phyloP scores from a whole-genome alignment of 148 eudicot genomes.

The Cornus kousa region DNA sequence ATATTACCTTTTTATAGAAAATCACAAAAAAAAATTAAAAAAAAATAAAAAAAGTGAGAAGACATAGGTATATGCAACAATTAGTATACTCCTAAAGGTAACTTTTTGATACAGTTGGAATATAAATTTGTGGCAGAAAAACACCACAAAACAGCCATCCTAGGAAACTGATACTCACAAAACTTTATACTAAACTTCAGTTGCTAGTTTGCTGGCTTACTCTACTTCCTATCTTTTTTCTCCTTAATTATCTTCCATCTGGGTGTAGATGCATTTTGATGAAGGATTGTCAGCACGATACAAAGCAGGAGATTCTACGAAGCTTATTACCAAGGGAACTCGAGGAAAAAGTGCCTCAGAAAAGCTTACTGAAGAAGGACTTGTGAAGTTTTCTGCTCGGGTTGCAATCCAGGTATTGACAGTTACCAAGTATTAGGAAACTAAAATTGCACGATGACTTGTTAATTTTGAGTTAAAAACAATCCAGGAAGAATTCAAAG shows the following conservation, averaged over 20 bases:
- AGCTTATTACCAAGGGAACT: conserved; percentile 66
- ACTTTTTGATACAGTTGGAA: background rate
- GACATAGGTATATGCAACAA: background rate
- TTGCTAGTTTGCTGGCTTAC: background rate
- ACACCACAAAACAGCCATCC: background rate
- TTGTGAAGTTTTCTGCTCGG: conserved; percentile 88
- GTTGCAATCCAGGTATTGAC: conserved; percentile 79
- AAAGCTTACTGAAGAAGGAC: conserved; percentile 96
- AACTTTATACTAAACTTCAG: background rate
- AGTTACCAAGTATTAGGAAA: background rate
- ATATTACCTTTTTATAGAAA: background rate
- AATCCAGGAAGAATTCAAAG: background rate
- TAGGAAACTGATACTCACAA: background rate
- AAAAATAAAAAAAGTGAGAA: too few species aligned
- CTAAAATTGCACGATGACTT: background rate
- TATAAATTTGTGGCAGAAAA: background rate
- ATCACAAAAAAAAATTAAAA: background rate
- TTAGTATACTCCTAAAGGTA: conserved; percentile 2
- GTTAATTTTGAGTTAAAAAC: background rate
- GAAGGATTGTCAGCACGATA: conserved; percentile 82
- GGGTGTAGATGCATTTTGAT: conserved; percentile 81
- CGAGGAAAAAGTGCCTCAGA: conserved; percentile 89
- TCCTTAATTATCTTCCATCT: conserved; percentile 17
- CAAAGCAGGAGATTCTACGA: conserved; percentile 69
- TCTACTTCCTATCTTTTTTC: background rate